Percentiles rank a stretch among this genome's conserved stretches.
Conservation (phyloP, 345 rosid genomes). For the Ceriops zippeliana region DNA sequence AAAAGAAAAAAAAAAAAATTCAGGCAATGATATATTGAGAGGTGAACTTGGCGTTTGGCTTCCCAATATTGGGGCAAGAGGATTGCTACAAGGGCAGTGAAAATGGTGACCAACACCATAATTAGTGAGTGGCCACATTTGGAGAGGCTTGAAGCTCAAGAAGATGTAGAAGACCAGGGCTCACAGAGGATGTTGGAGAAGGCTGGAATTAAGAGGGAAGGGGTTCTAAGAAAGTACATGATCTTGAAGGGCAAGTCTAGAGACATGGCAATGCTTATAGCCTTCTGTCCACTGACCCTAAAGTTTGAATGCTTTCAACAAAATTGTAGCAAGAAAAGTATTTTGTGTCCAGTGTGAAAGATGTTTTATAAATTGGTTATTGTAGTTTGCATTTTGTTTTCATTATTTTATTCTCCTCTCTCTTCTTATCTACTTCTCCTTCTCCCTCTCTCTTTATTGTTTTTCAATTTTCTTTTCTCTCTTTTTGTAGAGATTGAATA, state of each 20-base stretch:
- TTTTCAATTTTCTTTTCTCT: no score
- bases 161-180: slow-evolving; percentile 48
- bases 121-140: slow-evolving; percentile 48
- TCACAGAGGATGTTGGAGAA: slow-evolving; percentile 66
- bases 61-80: slow-evolving; percentile 56
- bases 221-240: slow-evolving; percentile 49
- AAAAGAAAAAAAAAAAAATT: background rate
- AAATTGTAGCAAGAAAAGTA: background rate
- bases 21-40: slow-evolving; percentile 37
- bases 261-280: slow-evolving; percentile 55
- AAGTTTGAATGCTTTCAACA: background rate
- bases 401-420: no score
- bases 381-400: no score
- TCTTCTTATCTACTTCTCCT: no score
- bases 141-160: slow-evolving; percentile 65
- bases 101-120: slow-evolving; percentile 36
- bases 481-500: no score
- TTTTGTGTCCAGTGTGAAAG: no score
- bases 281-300: slow-evolving; percentile 51
- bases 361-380: no score
- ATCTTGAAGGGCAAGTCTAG: slow-evolving; percentile 44
- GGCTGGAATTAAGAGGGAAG: slow-evolving; percentile 63
- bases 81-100: slow-evolving; percentile 49
- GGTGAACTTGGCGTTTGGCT: slow-evolving; percentile 51
- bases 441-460: no score